Base-by-base conservation (phyloP, 345 rosid species). In the Triadica sebifera region DNA sequence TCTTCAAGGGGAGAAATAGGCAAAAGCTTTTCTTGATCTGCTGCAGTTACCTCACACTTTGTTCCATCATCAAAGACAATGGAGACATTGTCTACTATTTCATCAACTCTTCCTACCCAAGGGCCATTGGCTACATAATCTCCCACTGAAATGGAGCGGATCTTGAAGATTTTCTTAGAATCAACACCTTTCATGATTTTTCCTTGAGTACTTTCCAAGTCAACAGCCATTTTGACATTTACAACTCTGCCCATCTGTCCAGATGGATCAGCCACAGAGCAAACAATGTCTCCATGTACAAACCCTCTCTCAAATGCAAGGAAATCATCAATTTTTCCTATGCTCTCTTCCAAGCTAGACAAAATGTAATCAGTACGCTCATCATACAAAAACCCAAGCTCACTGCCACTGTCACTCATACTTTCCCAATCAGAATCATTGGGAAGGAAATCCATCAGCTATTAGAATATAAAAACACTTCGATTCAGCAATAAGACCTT, bases 401-500 rank as follows among this genome's bases (percentile, higher is more conserved):
- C 99, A 69, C 97, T 90, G 80, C 87, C 84, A 74, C 94, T 88
- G 73, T 88, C 98, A 71, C 99, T 94, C 74, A 73, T 84, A 79
- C 84, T 89, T 25, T 95, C 99, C 98, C 98, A 95, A 67, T 91
- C 99, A 78, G 89, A 90, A 74, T 89, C 99, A 49, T 87, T 74
- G 10, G 79, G 80, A 43, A 83, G 69, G 75, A 76, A 75, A 73
- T 90, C 97, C 98, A 95, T 93, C 55, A 65, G 87, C 84, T 84
- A 72, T 5, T 60, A 67, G n/a, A 74, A 66, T n/a, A 65, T 49
- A 67, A 60, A 65, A 52, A 61, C 67, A 79, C 80, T 37, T 75
- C 41, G 62, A 75, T 29, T 39, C 58, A 73, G 25, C 56, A 46
- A 61, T 67, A 71, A 24, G 43, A 41, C 25, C 47, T 47, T 49